Conservation (phyloP, 163 green algal species). For the Prototheca wickerhamii region DNA sequence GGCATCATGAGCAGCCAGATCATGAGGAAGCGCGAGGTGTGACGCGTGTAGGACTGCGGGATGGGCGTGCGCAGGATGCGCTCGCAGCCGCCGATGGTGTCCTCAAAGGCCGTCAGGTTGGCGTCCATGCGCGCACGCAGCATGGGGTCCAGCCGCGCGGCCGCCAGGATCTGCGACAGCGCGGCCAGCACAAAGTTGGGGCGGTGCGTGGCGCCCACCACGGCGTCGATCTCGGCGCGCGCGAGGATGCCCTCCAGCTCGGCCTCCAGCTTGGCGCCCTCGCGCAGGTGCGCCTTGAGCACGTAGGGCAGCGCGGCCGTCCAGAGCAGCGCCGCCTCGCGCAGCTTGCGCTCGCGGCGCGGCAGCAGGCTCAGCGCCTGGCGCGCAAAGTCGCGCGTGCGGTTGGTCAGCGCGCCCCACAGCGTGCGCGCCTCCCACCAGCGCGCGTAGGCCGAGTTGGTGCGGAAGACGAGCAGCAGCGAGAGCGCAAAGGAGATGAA, state of each 20-base stretch:
- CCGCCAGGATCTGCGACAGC: slow-evolving; percentile 18
- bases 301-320: slow-evolving; percentile 43
- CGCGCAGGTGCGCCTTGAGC: slow-evolving; percentile 52
- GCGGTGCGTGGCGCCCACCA: slow-evolving; percentile 40
- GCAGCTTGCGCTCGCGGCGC: slow-evolving; percentile 3
- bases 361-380: slow-evolving; percentile 18
- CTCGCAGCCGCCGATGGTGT: slow-evolving; percentile 60
- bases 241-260: slow-evolving; percentile 44
- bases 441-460: slow-evolving; percentile 58
- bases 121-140: slow-evolving; percentile 40
- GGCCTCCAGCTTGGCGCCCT: slow-evolving; percentile 18
- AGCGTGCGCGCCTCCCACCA: slow-evolving; percentile 73
- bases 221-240: slow-evolving; percentile 5
- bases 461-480: slow-evolving; percentile 74
- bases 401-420: slow-evolving; percentile 65
- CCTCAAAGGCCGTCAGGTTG: slow-evolving; percentile 69
- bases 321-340: slow-evolving; percentile 45
- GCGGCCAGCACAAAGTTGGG: slow-evolving; percentile 30
- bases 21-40: slow-evolving; percentile 38
- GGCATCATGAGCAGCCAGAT: slow-evolving; percentile 59
- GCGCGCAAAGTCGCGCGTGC: slow-evolving; percentile 57
- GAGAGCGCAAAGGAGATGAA: slow-evolving; percentile 61
- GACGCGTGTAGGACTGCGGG: slow-evolving; percentile 26
- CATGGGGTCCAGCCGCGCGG: slow-evolving; percentile 7
- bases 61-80: slow-evolving; percentile 53